Evolutionary conservation across 2,329 filamentous ascomycete species (phyloP).

Genomic region (Aspergillus uvarum): DNA sequence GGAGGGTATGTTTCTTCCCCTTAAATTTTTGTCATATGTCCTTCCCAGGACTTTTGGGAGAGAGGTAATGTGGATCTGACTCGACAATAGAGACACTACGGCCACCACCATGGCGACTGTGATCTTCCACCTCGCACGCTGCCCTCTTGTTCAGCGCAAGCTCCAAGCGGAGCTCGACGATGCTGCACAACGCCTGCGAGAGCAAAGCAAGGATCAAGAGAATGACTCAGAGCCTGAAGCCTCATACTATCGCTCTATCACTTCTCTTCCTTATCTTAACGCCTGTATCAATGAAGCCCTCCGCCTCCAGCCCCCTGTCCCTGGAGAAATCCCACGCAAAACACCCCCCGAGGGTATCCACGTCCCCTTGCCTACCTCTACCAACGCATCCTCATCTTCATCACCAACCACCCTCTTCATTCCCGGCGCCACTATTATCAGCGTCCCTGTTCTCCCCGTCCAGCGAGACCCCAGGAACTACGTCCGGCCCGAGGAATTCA

Average conservation of each 20-base stretch:
- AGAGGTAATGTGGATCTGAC: not conserved
- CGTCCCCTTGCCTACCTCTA: not conserved
- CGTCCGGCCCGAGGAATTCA: not conserved
- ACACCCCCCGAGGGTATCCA: not conserved
- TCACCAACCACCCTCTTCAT: not conserved
- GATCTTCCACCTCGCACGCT: not conserved
- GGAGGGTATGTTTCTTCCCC: not conserved
- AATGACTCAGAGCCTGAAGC: not conserved
- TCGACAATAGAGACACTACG: not conserved
- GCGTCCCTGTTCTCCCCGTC: not conserved
- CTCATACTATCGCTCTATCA: conserved; percentile 2
- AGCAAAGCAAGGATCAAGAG: not conserved
- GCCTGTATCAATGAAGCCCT: conserved; percentile 1
- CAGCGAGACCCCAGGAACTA: not conserved
- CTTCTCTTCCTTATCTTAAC: not conserved
- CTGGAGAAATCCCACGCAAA: not conserved
- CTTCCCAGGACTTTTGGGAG: too few species aligned
- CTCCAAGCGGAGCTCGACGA: not conserved
- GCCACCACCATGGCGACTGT: not conserved
- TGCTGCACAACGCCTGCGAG: not conserved
- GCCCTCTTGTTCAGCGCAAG: not conserved
- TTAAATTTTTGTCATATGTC: not conserved
- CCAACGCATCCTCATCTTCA: not conserved
- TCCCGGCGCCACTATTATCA: not conserved
- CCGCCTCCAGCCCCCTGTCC: not conserved